Evolutionary conservation across 2,329 filamentous ascomycete genomes (phyloP).

Genomic region (Gyromitra esculenta): DNA sequence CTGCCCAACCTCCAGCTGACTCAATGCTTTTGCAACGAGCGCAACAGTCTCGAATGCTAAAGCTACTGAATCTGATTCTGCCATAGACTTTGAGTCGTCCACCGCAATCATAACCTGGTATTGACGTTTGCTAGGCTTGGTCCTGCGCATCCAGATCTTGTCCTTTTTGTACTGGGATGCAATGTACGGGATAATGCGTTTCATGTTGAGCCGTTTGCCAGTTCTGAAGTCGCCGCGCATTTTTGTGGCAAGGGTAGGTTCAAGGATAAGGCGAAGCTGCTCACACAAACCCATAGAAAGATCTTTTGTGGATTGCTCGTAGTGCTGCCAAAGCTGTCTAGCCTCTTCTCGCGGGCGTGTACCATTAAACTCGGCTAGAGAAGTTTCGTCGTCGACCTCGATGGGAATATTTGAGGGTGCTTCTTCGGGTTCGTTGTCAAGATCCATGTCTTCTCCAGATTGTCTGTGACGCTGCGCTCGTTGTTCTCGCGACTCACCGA

Average conservation of each 20-base stretch:
- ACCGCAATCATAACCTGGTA: constrained; percentile 99
- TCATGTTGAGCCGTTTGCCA: constrained; percentile 98
- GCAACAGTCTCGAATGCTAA: constrained; percentile 94
- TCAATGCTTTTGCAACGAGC: constrained; percentile 84
- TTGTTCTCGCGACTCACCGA: constrained; percentile 45
- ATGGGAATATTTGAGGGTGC: constrained; percentile 2
- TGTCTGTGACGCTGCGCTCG: constrained; percentile 52
- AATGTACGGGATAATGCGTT: constrained; percentile 99
- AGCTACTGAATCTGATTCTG: constrained; percentile 76
- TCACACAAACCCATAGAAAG: constrained; percentile 91
- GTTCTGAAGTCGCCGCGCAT: constrained; percentile 96
- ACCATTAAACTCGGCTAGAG: constrained; percentile 8
- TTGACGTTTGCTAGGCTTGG: constrained; percentile 87
- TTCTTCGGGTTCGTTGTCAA: constrained; percentile 60
- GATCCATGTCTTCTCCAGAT: constrained; percentile 55
- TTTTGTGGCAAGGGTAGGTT: constrained; percentile 93
- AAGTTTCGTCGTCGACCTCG: constrained; percentile 13
- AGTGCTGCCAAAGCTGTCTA: constrained; percentile 81
- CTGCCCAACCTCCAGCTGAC: constrained; percentile 93
- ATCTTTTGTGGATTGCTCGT: constrained; percentile 83
- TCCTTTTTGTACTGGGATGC: constrained; percentile 98
- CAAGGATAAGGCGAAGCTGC: constrained; percentile 93
- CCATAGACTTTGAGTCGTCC: constrained; percentile 95
- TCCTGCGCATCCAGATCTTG: constrained; percentile 99
- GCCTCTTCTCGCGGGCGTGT: constrained; percentile 67